These are phyloP conservation scores for Oropetium thomaeum DNA, from an alignment of 176 grass and related monocot genomes.

Conservation along the genomic window DNA sequence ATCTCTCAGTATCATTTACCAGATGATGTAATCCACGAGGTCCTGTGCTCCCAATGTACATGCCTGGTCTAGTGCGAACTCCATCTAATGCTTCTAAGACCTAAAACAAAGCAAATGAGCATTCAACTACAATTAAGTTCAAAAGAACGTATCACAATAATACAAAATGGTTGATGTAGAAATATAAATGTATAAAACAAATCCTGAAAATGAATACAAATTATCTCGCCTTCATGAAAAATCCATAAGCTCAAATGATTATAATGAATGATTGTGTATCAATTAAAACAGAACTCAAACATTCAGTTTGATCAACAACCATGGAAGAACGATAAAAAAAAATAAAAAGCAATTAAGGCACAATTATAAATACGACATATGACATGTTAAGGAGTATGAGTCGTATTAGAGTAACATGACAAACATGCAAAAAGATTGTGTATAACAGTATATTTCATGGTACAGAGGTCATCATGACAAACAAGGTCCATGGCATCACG, in stretches of 20 bases:
- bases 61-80: conserved; percentile 94
- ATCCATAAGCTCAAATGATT: background rate
- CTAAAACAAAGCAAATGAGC: conserved; percentile 42
- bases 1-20: conserved; percentile 46
- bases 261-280: background rate
- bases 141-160: background rate
- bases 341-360: background rate
- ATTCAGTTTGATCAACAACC: background rate
- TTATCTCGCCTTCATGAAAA: background rate
- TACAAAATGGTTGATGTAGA: conserved; percentile 10
- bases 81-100: conserved; percentile 96
- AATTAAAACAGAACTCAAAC: background rate
- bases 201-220: background rate
- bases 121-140: conserved; percentile 23
- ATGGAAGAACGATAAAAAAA: background rate
- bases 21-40: conserved; percentile 91
- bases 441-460: background rate
- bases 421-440: background rate
- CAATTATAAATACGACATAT: background rate
- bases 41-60: conserved; percentile 99
- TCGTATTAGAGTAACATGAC: too few species aligned
- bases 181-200: background rate
- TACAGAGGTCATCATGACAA: background rate
- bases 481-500: background rate
- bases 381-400: too few species aligned